These are phyloP conservation scores for Backusella westeae DNA, from an alignment of 192 early-diverging fungal genomes.

Conservation along the genomic window DNA sequence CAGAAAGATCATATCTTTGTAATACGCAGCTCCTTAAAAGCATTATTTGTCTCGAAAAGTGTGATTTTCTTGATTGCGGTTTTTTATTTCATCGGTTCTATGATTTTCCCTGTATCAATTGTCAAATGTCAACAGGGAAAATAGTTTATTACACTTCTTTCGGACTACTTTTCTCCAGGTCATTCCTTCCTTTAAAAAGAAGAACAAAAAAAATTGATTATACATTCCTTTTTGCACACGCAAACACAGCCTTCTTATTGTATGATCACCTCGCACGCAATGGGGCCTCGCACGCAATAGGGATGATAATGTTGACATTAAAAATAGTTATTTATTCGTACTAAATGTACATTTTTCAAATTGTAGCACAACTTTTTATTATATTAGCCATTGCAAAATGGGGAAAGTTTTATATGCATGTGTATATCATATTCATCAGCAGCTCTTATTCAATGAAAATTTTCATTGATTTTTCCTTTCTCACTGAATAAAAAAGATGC, in stretches of 20 bases:
- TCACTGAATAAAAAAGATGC: neutral
- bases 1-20: neutral
- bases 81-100: neutral
- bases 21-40: neutral
- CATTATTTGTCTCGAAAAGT: neutral
- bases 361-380: neutral
- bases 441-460: too few species aligned
- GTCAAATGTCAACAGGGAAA: neutral
- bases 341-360: neutral
- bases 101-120: neutral
- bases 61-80: neutral
- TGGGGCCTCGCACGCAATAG: too few species aligned
- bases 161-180: neutral
- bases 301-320: too few species aligned
- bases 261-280: neutral
- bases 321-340: too few species aligned
- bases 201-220: neutral
- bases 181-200: neutral
- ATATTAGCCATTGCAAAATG: neutral
- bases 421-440: neutral
- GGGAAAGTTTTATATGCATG: neutral
- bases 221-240: neutral
- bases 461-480: neutral
- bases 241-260: neutral
- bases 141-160: neutral